phyloP scores from a whole-genome alignment of 2,329 filamentous ascomycete genomes.

The Metarhizium robertsii region DNA sequence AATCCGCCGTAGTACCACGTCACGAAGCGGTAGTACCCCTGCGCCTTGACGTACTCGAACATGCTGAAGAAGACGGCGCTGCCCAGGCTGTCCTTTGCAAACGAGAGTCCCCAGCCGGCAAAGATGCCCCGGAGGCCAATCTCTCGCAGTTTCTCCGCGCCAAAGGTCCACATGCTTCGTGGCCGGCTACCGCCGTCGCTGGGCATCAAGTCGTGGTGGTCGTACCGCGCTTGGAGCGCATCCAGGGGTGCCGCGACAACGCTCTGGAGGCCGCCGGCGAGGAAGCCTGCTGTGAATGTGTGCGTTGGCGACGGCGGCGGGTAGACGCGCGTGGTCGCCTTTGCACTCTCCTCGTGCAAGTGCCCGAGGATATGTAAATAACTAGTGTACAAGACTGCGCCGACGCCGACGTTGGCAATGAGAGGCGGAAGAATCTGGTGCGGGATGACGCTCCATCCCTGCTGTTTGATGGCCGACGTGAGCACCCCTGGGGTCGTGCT shows the following conservation, averaged over 20 bases:
- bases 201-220: slow-evolving; percentile 41
- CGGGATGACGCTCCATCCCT: slow-evolving; percentile 66
- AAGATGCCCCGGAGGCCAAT: slow-evolving; percentile 66
- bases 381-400: slow-evolving; percentile 64
- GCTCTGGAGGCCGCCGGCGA: slow-evolving; percentile 62
- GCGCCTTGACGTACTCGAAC: slow-evolving; percentile 69
- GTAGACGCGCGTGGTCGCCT: slow-evolving; percentile 52
- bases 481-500: slow-evolving; percentile 63
- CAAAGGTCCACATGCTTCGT: slow-evolving; percentile 66
- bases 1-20: slow-evolving; percentile 58
- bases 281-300: slow-evolving; percentile 60
- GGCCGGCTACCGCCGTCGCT: slow-evolving; percentile 30
- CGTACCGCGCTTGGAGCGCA: slow-evolving; percentile 65
- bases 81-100: slow-evolving; percentile 61
- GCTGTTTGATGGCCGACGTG: slow-evolving; percentile 54
- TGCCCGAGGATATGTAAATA: slow-evolving; percentile 61
- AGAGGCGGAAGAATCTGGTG: slow-evolving; percentile 70
- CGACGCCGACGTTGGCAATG: slow-evolving; percentile 64
- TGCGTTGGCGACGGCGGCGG: slow-evolving; percentile 55
- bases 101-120: slow-evolving; percentile 60
- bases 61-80: slow-evolving; percentile 64
- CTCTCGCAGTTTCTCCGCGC: slow-evolving; percentile 51
- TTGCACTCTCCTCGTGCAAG: slow-evolving; percentile 55
- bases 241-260: slow-evolving; percentile 66
- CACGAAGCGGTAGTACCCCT: slow-evolving; percentile 61